Evolutionary conservation across 495 filamentous ascomycete species (phyloP).

Genomic region (Rusavskia elegans): DNA sequence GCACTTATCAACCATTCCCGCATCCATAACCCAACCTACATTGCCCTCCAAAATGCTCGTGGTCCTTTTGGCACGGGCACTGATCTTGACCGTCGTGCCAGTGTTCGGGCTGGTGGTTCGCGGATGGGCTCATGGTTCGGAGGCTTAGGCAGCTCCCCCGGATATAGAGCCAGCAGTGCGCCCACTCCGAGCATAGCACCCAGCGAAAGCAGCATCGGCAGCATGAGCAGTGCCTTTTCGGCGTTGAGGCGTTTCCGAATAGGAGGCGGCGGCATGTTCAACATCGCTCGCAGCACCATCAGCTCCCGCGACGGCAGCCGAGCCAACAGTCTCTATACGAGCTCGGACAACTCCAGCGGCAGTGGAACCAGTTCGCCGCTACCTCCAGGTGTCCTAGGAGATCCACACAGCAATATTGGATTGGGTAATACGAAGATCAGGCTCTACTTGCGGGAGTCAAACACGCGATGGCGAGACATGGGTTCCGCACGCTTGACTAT

Average conservation of each 20-base stretch:
- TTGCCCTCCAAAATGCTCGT: constrained; percentile 60
- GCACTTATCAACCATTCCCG: constrained; percentile 65
- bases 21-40: constrained; percentile 77
- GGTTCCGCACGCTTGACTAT: constrained; percentile 72
- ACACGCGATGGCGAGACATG: constrained; percentile 78
- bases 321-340: constrained; percentile 45
- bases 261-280: constrained; percentile 49
- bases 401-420: constrained; percentile 41
- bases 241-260: constrained; percentile 57
- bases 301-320: constrained; percentile 37
- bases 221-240: constrained; percentile 49
- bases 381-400: constrained; percentile 35
- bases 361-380: constrained; percentile 40
- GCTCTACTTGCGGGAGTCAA: constrained; percentile 61
- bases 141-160: constrained; percentile 20
- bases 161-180: constrained; percentile 41
- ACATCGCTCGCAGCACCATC: constrained; percentile 52
- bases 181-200: constrained; percentile 35
- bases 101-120: constrained; percentile 8
- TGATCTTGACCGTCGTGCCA: constrained; percentile 23
- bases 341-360: constrained; percentile 24
- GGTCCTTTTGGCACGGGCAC: constrained; percentile 20
- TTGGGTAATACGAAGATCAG: constrained; percentile 65
- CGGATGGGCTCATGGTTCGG: constrained; percentile 13
- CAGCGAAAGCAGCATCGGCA: constrained; percentile 39